Evolutionary conservation across 306 rosid genomes (phyloP).

Genomic region (Datisca glomerata): DNA sequence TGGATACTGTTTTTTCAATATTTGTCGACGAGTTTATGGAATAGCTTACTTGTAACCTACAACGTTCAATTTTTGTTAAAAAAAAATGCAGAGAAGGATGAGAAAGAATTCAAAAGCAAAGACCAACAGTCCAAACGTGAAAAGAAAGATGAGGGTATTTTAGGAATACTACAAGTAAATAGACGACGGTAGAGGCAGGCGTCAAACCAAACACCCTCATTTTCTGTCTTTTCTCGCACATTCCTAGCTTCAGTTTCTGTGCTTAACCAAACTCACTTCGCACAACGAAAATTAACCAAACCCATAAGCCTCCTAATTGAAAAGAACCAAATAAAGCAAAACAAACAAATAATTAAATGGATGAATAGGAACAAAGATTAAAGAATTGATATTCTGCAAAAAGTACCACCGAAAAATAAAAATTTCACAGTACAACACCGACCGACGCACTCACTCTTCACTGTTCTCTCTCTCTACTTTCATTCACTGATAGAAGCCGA

Average conservation of each 20-base stretch:
- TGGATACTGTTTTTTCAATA: not conserved
- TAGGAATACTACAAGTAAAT: not conserved
- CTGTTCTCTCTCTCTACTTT: constrained; percentile 16
- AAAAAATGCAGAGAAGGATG: not conserved
- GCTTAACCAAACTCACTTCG: not conserved
- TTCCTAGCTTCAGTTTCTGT: not conserved
- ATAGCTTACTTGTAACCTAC: not conserved
- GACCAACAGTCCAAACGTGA: not conserved
- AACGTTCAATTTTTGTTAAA: not conserved
- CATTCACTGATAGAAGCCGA: constrained; percentile 48
- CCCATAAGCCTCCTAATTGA: not conserved
- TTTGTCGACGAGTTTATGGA: not conserved
- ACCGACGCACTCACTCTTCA: constrained; percentile 13
- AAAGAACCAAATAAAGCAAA: constrained; percentile 7
- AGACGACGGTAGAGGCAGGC: constrained; percentile 13
- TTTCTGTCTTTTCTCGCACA: not conserved
- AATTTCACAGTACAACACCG: constrained; percentile 14
- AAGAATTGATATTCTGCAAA: too few relatives aligned
- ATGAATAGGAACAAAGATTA: too few relatives aligned
- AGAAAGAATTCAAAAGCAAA: too few relatives aligned
- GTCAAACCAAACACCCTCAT: constrained; percentile 19
- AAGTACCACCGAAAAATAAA: not conserved
- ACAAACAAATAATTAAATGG: too few relatives aligned
- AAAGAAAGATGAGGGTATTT: constrained; percentile 2
- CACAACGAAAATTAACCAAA: not conserved